A percentile compares a stretch with the other conserved stretches of the same genome.
These are phyloP conservation scores for Cryptosporidium bovis DNA, from an alignment of 169 alveolate genomes.

Conservation along the genomic window DNA sequence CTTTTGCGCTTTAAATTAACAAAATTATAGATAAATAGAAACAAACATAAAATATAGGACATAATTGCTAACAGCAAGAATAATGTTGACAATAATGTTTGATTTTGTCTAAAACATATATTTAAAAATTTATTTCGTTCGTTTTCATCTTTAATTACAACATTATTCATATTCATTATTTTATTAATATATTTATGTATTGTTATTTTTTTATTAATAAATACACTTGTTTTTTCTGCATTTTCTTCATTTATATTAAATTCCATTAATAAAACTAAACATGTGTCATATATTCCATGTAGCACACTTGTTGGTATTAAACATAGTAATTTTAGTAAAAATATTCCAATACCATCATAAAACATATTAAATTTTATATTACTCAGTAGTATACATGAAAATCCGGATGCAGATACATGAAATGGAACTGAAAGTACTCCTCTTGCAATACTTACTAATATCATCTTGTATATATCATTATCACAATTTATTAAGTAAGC, in stretches of 20 bases:
- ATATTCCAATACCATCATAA: not conserved
- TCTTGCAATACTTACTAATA: slow-evolving; percentile 31
- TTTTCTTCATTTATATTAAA: not conserved
- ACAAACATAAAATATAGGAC: slow-evolving; percentile 6
- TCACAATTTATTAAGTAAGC: slow-evolving; percentile 25
- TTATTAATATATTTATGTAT: not conserved
- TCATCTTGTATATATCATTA: not conserved
- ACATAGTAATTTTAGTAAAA: not conserved
- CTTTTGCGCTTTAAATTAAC: not conserved
- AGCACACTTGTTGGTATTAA: slow-evolving; percentile 27
- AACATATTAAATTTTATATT: not conserved
- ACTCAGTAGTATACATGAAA: slow-evolving; percentile 32
- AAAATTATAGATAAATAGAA: slow-evolving; percentile 16
- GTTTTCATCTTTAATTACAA: not conserved
- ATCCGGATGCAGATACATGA: slow-evolving; percentile 64
- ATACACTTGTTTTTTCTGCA: not conserved
- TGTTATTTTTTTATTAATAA: not conserved
- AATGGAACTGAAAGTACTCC: slow-evolving; percentile 53
- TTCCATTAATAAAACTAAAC: not conserved
- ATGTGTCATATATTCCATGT: slow-evolving; percentile 65
- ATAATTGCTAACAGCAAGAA: slow-evolving; percentile 1
- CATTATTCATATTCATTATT: not conserved
- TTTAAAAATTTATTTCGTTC: not conserved
- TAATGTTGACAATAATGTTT: not conserved
- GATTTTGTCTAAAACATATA: not conserved